Evolutionary conservation across 345 rosid genomes (phyloP), one percentile per base, ranked within the genome.

Genomic region (Gossypium arboreum): DNA sequence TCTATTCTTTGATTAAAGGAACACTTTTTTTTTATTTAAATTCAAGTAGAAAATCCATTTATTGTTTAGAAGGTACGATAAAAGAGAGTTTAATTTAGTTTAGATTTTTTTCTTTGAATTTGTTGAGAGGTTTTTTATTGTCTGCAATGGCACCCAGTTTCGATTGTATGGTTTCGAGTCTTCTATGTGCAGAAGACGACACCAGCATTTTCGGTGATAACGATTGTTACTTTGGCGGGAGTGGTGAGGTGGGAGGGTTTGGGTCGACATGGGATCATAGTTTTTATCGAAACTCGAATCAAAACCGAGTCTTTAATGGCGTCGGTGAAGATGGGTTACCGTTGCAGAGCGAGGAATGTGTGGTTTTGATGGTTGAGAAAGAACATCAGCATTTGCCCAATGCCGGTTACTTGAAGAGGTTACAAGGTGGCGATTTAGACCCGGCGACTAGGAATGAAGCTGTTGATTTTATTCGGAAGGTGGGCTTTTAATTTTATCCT

Each of bases 391-490:
- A 86, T 81, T 79, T 82, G 81, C 91, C 94, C 6, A 43, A 52
- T 47, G 64, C 29, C 34, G 88, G 85, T 86, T 88, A 86, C 77
- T 75, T 84, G 79, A 81, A 82, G 79, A 82, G 88, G 81, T 79
- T 90, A 65, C 85, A 76, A 72, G 79, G 45, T 79, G 92, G 91
- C 73, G 94, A 88, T 76, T 79, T 85, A 82, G 85, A 84, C 73
- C 61, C 76, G 77, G 79, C 20, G 16, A 84, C 82, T 60, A 87
- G 94, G 73, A 79, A 79, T 70, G 86, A 85, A 73, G 91, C 89
- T 75, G 50, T 84, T 58, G 85, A 86, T 78, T 88, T 90, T 90
- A 90, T 90, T 76, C 58, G 45, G 64, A 90, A 88, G 92, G 94
- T 87, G 59, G 77, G 90, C 79, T 57, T 57, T 45, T 1, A 45